These are phyloP conservation scores for Rhododendron molle DNA, from an alignment of 148 eudicot species.

Conservation along the genomic window DNA sequence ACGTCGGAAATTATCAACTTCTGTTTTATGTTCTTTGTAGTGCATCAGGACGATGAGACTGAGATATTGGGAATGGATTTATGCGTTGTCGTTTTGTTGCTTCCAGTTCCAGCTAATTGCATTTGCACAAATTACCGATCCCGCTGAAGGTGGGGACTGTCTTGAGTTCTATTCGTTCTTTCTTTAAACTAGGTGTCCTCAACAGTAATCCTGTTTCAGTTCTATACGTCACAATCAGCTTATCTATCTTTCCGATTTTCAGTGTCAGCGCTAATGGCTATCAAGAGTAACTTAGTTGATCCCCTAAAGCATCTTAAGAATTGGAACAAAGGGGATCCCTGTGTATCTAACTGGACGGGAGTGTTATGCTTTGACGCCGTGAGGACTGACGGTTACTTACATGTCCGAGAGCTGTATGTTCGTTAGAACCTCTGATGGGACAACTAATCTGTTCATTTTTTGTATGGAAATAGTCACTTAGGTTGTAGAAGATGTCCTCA, in stretches of 20 bases:
- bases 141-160: constrained; percentile 43
- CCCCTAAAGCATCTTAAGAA: constrained; percentile 38
- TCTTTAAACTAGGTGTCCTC: neutral
- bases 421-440: neutral
- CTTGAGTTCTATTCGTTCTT: neutral
- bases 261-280: constrained; percentile 54
- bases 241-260: constrained; percentile 11
- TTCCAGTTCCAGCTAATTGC: constrained; percentile 21
- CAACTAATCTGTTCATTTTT: neutral
- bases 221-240: neutral
- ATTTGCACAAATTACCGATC: constrained; percentile 44
- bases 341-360: constrained; percentile 63
- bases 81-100: constrained; percentile 19
- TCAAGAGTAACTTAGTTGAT: constrained; percentile 47
- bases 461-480: neutral
- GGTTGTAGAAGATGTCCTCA: neutral
- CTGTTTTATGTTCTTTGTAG: neutral
- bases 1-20: neutral
- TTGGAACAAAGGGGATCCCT: constrained; percentile 73
- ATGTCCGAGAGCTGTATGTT: constrained; percentile 65
- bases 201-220: neutral
- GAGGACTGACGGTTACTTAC: constrained; percentile 40
- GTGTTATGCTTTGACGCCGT: constrained; percentile 40
- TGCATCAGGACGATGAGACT: constrained; percentile 16
- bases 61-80: constrained; percentile 11